A percentile compares a stretch with the other conserved stretches of the same genome.
These are phyloP conservation scores for Begonia fuchsioides DNA, from an alignment of 306 rosid genomes.

Conservation along the genomic window DNA sequence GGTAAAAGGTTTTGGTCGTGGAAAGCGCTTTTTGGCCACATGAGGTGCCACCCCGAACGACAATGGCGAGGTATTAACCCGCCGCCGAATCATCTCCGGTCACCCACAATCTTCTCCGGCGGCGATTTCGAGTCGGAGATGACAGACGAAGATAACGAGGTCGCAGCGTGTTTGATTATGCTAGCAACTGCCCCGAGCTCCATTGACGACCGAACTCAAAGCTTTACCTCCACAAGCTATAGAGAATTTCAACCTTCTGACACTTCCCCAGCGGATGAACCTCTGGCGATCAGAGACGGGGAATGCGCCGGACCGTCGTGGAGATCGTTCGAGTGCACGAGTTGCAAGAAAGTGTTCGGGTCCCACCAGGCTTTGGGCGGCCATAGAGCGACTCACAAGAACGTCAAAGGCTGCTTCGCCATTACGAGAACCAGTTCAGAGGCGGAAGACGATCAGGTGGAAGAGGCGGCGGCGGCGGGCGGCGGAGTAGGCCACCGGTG, in stretches of 20 bases:
- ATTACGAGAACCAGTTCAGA: slow-evolving; percentile 10
- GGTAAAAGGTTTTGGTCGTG: slow-evolving; percentile 74
- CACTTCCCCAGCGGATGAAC: not conserved
- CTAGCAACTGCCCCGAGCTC: slow-evolving; percentile 21
- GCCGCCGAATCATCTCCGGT: slow-evolving; percentile 24
- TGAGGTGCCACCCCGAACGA: slow-evolving; percentile 91
- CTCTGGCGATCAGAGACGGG: not conserved
- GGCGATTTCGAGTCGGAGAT: not conserved
- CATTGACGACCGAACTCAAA: not conserved
- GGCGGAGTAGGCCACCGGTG: slow-evolving; percentile 28
- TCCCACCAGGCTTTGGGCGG: slow-evolving; percentile 86
- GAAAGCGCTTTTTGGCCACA: slow-evolving; percentile 88
- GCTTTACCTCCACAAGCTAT: not conserved
- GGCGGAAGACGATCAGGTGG: not conserved
- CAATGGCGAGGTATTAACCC: slow-evolving; percentile 81
- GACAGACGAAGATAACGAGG: slow-evolving; percentile 39
- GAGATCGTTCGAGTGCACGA: slow-evolving; percentile 39
- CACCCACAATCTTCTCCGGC: not conserved
- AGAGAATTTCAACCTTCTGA: not conserved
- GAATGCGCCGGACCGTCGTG: not conserved
- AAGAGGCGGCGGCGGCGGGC: not conserved
- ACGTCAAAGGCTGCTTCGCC: slow-evolving; percentile 63
- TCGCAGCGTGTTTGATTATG: slow-evolving; percentile 42
- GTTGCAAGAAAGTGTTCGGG: slow-evolving; percentile 67
- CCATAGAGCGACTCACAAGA: slow-evolving; percentile 68